Base-by-base conservation (phyloP, 2,329 filamentous ascomycete species). In the Juglanconis juglandina region DNA sequence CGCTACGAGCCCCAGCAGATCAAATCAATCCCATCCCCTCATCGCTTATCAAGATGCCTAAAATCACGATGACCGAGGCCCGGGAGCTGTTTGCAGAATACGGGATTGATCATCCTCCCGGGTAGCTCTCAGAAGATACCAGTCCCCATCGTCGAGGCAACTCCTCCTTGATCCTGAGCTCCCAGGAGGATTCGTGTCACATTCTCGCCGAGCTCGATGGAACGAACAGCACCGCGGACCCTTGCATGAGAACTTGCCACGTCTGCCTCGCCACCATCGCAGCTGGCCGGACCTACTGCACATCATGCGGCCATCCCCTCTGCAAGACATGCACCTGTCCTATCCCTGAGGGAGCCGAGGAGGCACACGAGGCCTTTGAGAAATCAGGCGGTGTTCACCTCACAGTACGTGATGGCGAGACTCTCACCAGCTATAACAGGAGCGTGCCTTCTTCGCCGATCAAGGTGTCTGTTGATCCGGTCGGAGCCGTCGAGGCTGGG, bases 291-390 rank as follows among this genome's bases (percentile, higher is more conserved):
- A 70, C 70, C 8, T 73, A 73, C 50, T 85, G 81, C 64, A 67
- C 72, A 35, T 75, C 74, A 47, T 85, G 82, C 64, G 80, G 79
- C 1, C 83, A 85, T 66, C 74, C 72, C 9, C 75, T 81, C 14
- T 85, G 82, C 64, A 63, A 70, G 37, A 77, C 77, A 58, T 85
- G 82, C 64, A 71, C 68, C 8, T 74, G 71, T 48, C 73, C 78
- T 54, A 59, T 74, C 9, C 66, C 69, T 3, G 57, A 67, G 32
- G 64, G 62, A 13, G 64, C 61, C 9, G 63, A 66, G 14, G 64
- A 66, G 8, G 61, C 61, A 3, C 66, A 69, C 58, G 52, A 60
- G 7, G 48, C 54, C 33, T 67, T 69, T 54, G 65, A 67, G 37
- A 42, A 58, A 7, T 58, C 59, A 1, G 55, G 58, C 2, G 59